phyloP scores from a whole-genome alignment of 805 yeast species.

The Tetrapisispora phaffii region DNA sequence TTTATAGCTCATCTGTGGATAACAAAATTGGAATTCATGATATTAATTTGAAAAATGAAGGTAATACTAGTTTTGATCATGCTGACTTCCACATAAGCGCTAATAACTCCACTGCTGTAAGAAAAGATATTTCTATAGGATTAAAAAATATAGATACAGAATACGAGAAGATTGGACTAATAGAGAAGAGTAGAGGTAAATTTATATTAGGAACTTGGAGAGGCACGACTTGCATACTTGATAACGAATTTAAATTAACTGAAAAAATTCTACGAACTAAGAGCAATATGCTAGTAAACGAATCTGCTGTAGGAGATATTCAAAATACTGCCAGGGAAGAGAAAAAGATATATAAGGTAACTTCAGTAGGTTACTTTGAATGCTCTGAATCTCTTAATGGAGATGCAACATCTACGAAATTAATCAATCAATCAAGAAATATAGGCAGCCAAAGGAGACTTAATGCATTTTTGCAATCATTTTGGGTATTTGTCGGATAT shows the following conservation, averaged over 20 bases:
- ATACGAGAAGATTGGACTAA: constrained; percentile 10
- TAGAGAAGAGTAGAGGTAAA: constrained; percentile 5
- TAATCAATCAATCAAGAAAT: too few species aligned
- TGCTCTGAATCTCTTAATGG: neutral
- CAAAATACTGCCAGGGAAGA: constrained; percentile 2
- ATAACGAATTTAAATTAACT: neutral
- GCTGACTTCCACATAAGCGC: neutral
- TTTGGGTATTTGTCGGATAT: constrained; percentile 28
- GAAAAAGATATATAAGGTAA: neutral
- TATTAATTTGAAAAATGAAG: neutral
- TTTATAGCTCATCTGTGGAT: constrained; percentile 18
- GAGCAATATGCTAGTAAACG: constrained; percentile 17
- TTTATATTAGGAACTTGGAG: constrained; percentile 17
- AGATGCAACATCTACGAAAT: neutral
- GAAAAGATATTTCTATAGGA: neutral
- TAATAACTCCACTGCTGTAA: neutral
- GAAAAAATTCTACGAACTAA: constrained; percentile 12
- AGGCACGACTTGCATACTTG: constrained; percentile 13
- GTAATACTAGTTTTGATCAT: neutral
- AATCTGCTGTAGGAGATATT: constrained; percentile 20
- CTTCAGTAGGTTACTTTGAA: neutral
- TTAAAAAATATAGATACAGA: constrained; percentile 1
- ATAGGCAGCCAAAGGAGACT: constrained; percentile 15
- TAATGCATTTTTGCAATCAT: constrained; percentile 5
- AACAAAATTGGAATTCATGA: constrained; percentile 11